Evolutionary conservation across 1,284 basidiomycete species (phyloP).

Genomic region (Ganoderma sinense): DNA sequence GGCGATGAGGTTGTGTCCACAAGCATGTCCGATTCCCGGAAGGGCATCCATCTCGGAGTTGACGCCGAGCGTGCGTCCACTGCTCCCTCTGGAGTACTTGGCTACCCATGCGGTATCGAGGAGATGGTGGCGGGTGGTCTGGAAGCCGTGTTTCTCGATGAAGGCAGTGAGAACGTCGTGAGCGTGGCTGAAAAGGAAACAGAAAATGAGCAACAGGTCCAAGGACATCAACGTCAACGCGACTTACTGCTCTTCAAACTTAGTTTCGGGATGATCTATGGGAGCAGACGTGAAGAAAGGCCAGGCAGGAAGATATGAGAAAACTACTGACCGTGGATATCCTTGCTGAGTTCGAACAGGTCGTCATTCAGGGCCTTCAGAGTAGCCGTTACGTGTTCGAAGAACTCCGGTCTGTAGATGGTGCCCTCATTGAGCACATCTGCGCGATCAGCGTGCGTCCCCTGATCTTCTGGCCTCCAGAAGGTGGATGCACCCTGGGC

Average conservation of each 20-base stretch:
- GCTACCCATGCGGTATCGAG: constrained; percentile 85
- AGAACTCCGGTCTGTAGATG: constrained; percentile 43
- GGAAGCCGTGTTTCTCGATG: constrained; percentile 66
- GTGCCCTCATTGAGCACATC: constrained; percentile 7
- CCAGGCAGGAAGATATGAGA: no score
- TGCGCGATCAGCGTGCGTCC: background rate
- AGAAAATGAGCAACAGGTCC: background rate
- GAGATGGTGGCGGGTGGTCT: constrained; percentile 66
- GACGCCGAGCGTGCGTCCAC: constrained; percentile 71
- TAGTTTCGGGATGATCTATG: constrained; percentile 37
- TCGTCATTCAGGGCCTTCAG: constrained; percentile 60
- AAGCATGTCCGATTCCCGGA: constrained; percentile 77
- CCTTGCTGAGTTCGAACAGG: constrained; percentile 64
- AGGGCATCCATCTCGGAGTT: constrained; percentile 79
- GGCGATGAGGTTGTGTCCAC: constrained; percentile 89
- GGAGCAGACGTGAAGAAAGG: background rate
- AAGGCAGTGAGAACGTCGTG: constrained; percentile 64
- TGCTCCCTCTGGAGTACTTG: constrained; percentile 64
- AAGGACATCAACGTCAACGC: background rate
- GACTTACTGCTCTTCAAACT: constrained; percentile 41
- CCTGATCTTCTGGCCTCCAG: constrained; percentile 19
- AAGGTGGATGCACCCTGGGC: constrained; percentile 7
- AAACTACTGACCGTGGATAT: constrained; percentile 64
- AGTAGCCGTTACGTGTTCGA: constrained; percentile 60
- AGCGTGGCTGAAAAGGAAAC: constrained; percentile 47